Evolutionary conservation across 1,139 yeast species (phyloP).

Genomic region (Blastobotrys aristatus): DNA sequence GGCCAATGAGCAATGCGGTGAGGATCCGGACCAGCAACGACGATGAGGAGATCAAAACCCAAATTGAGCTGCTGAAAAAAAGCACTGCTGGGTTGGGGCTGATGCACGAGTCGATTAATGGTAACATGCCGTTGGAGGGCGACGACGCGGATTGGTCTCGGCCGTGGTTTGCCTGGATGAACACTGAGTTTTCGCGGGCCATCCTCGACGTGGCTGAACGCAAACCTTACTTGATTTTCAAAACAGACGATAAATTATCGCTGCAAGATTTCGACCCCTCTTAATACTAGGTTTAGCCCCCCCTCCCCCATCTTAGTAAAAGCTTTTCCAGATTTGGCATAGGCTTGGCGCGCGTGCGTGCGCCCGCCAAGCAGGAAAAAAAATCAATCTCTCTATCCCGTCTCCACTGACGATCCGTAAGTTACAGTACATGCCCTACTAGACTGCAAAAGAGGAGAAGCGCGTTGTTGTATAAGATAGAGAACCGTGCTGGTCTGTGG

Average conservation of each 20-base stretch:
- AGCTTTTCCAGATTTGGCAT: no score
- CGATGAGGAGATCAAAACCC: slow-evolving; percentile 56
- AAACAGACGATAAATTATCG: slow-evolving; percentile 1
- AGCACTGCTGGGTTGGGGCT: slow-evolving; percentile 72
- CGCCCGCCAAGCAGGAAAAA: no score
- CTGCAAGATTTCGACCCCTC: not conserved
- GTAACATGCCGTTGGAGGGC: slow-evolving; percentile 42
- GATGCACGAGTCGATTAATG: slow-evolving; percentile 79
- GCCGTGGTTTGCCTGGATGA: slow-evolving; percentile 94
- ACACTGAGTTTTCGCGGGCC: slow-evolving; percentile 84
- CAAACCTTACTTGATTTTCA: slow-evolving; percentile 67
- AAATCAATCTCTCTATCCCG: no score
- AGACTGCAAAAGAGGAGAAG: no score
- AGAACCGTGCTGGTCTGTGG: no score
- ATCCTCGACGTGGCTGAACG: slow-evolving; percentile 66
- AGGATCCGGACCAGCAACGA: slow-evolving; percentile 69
- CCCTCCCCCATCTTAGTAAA: no score
- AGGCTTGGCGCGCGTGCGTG: no score
- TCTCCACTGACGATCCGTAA: no score
- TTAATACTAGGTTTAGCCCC: no score
- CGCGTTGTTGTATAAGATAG: no score
- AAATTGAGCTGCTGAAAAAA: slow-evolving; percentile 48
- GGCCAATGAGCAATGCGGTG: slow-evolving; percentile 84
- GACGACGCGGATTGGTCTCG: slow-evolving; percentile 47
- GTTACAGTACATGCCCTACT: no score